phyloP scores from a whole-genome alignment of 78 protist genomes.

The Polysphondylium violaceum region DNA sequence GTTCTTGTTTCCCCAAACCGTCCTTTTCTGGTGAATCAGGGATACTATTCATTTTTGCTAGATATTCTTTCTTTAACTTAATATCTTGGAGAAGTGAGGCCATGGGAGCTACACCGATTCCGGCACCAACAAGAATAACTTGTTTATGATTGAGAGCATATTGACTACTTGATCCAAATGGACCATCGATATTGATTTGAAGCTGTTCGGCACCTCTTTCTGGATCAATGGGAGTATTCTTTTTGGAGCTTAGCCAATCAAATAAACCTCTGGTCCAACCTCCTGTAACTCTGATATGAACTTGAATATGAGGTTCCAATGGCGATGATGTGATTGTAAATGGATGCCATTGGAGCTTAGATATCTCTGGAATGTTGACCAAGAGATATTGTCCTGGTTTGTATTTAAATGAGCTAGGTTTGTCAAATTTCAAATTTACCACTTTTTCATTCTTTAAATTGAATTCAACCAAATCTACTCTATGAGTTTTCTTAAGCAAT shows the following conservation, averaged over 20 bases:
- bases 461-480: background rate
- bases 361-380: conserved; percentile 84
- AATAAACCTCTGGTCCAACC: conserved; percentile 62
- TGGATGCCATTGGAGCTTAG: conserved; percentile 92
- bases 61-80: conserved; percentile 16
- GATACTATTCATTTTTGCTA: background rate
- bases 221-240: background rate
- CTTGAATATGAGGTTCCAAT: conserved; percentile 58
- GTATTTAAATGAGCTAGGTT: conserved; percentile 66
- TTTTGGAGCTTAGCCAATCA: background rate
- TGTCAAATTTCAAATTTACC: conserved; percentile 10
- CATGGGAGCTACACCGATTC: conserved; percentile 87
- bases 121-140: conserved; percentile 87
- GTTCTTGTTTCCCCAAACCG: no score
- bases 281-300: conserved; percentile 89
- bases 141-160: conserved; percentile 62
- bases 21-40: background rate
- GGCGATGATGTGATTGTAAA: conserved; percentile 94
- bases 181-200: conserved; percentile 88
- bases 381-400: conserved; percentile 91
- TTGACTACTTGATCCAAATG: conserved; percentile 84
- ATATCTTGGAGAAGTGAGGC: conserved; percentile 36
- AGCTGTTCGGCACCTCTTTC: background rate
- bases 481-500: conserved; percentile 2
- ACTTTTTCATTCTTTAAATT: conserved; percentile 13